Percentiles rank a stretch among this genome's conserved stretches.
phyloP scores from a whole-genome alignment of 129 eudicot genomes.

The Pittosporum tobira region DNA sequence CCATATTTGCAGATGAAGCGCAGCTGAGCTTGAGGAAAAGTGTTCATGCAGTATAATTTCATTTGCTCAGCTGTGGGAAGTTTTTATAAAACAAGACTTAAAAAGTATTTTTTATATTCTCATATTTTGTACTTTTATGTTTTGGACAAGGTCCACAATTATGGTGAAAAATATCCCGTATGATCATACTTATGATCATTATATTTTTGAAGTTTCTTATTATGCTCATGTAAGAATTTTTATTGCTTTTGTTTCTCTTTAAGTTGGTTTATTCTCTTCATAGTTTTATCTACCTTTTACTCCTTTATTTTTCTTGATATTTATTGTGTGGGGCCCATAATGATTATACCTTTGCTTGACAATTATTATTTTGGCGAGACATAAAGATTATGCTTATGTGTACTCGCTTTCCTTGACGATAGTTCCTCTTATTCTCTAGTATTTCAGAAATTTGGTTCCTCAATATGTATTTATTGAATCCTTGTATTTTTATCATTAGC shows the following conservation, averaged over 20 bases:
- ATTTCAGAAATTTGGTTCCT: no score
- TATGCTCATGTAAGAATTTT: background rate
- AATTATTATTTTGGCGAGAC: background rate
- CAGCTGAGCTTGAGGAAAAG: constrained; percentile 27
- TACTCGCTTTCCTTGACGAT: background rate
- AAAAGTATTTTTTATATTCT: background rate
- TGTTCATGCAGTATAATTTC: constrained; percentile 19
- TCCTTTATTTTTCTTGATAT: background rate
- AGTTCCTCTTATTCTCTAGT: background rate
- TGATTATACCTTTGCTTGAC: background rate
- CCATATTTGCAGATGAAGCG: constrained; percentile 37
- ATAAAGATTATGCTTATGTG: background rate
- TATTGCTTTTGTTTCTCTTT: background rate
- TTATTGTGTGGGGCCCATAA: background rate
- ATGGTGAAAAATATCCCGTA: background rate
- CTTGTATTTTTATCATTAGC: background rate
- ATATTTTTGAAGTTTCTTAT: no score
- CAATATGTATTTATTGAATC: background rate
- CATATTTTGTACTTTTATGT: background rate
- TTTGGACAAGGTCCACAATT: background rate
- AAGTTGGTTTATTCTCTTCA: background rate
- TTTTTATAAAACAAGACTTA: background rate
- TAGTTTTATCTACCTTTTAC: background rate
- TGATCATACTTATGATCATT: no score
- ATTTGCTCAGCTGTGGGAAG: constrained; percentile 17